Evolutionary conservation across 805 yeast species (phyloP).

Genomic region (Sugiyamaella chiloensis): DNA sequence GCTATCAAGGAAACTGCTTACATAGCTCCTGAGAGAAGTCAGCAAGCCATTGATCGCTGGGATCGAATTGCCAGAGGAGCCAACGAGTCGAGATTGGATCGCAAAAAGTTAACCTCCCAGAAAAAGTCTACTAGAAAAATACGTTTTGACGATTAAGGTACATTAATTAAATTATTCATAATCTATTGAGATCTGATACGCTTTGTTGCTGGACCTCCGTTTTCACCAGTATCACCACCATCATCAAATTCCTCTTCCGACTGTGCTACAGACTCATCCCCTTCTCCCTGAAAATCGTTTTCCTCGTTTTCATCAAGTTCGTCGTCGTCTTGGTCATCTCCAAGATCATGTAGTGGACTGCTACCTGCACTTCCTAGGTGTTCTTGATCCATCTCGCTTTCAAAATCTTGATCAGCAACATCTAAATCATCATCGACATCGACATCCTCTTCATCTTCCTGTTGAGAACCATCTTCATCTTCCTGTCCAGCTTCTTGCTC

Average conservation of each 20-base stretch:
- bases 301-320: neutral
- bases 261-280: neutral
- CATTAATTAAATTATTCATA: neutral
- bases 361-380: too few species aligned
- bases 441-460: neutral
- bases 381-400: neutral
- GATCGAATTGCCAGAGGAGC: slow-evolving; percentile 32
- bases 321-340: neutral
- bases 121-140: slow-evolving; percentile 38
- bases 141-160: neutral
- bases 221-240: neutral
- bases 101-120: slow-evolving; percentile 38
- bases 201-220: neutral
- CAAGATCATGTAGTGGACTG: too few species aligned
- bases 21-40: slow-evolving; percentile 48
- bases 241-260: neutral
- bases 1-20: slow-evolving; percentile 48
- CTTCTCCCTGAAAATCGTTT: too few species aligned
- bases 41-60: slow-evolving; percentile 53
- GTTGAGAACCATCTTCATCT: neutral
- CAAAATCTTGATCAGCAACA: neutral
- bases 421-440: neutral
- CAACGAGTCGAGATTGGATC: slow-evolving; percentile 36
- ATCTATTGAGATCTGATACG: neutral
- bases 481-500: neutral